phyloP scores from a whole-genome alignment of 768 basidiomycete genomes.

The Daedalea quercina region DNA sequence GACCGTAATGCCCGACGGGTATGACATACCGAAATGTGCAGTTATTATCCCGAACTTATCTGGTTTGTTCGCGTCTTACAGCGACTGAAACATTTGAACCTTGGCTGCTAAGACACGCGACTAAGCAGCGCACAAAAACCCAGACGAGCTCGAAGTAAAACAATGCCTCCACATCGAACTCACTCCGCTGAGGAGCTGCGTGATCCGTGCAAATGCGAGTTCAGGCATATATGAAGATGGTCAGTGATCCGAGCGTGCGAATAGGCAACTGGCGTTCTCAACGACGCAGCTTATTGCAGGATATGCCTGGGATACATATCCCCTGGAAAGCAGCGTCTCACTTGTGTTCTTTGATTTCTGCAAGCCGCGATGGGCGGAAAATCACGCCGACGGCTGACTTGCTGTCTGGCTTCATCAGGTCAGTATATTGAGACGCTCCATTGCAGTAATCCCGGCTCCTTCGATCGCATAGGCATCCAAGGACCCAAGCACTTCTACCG shows the following conservation, averaged over 20 bases:
- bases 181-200: constrained; percentile 19
- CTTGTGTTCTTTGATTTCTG: constrained; percentile 39
- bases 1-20: too few species aligned
- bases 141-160: constrained; percentile 42
- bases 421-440: too few species aligned
- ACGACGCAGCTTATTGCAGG: constrained; percentile 21
- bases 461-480: too few species aligned
- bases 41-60: constrained; percentile 18
- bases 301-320: constrained; percentile 47
- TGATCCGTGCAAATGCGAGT: constrained; percentile 44
- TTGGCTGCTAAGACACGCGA: constrained; percentile 23
- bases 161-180: constrained; percentile 36
- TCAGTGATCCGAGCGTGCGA: too few species aligned
- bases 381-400: constrained; percentile 32
- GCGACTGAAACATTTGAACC: not conserved
- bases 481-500: too few species aligned
- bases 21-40: constrained; percentile 12
- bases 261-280: too few species aligned
- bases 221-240: constrained; percentile 51
- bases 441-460: not conserved
- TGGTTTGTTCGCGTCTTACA: constrained; percentile 9
- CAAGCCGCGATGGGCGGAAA: constrained; percentile 29
- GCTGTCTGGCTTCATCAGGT: constrained; percentile 40
- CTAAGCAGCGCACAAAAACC: constrained; percentile 30
- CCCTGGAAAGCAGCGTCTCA: constrained; percentile 42